Conservation (phyloP, 495 filamentous ascomycete genomes). For the Penicillium angulare region DNA sequence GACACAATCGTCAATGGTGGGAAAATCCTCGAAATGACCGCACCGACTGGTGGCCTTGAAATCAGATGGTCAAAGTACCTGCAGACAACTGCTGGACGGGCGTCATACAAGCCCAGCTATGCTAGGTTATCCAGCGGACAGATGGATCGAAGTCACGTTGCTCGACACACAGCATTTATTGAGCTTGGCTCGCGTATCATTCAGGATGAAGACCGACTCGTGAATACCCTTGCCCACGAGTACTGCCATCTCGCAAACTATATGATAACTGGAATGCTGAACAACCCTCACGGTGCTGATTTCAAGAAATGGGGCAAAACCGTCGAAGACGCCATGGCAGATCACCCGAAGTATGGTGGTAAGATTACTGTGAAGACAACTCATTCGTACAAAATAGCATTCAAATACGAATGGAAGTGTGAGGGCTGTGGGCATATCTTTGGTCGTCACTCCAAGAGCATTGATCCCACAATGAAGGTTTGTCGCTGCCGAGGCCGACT, state of each 20-base stretch:
- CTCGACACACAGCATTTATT: slow-evolving; percentile 48
- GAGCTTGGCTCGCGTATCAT: slow-evolving; percentile 89
- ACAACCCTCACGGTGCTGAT: slow-evolving; percentile 74
- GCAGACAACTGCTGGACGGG: slow-evolving; percentile 81
- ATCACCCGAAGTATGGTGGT: slow-evolving; percentile 44
- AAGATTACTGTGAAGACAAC: slow-evolving; percentile 78
- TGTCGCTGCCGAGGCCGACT: slow-evolving; percentile 65
- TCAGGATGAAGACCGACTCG: slow-evolving; percentile 68
- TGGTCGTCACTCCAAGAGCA: slow-evolving; percentile 79
- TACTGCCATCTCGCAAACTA: slow-evolving; percentile 92
- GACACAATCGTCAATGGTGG: slow-evolving; percentile 65
- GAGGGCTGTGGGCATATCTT: slow-evolving; percentile 63
- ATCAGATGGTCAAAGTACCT: slow-evolving; percentile 84
- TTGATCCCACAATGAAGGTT: slow-evolving; percentile 64
- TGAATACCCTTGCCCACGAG: slow-evolving; percentile 89
- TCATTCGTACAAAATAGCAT: slow-evolving; percentile 83
- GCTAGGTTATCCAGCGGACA: too few relatives aligned
- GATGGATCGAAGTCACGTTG: too few relatives aligned
- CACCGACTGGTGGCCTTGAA: slow-evolving; percentile 69
- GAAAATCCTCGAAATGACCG: slow-evolving; percentile 57
- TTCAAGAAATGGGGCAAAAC: slow-evolving; percentile 72
- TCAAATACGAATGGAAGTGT: slow-evolving; percentile 87
- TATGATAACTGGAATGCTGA: slow-evolving; percentile 67
- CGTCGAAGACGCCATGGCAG: slow-evolving; percentile 43
- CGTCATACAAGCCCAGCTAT: slow-evolving; percentile 24